A percentile compares a stretch with the other conserved stretches of the same genome.
Evolutionary conservation across 345 rosid species (phyloP).

Genomic region (Salix brachista): DNA sequence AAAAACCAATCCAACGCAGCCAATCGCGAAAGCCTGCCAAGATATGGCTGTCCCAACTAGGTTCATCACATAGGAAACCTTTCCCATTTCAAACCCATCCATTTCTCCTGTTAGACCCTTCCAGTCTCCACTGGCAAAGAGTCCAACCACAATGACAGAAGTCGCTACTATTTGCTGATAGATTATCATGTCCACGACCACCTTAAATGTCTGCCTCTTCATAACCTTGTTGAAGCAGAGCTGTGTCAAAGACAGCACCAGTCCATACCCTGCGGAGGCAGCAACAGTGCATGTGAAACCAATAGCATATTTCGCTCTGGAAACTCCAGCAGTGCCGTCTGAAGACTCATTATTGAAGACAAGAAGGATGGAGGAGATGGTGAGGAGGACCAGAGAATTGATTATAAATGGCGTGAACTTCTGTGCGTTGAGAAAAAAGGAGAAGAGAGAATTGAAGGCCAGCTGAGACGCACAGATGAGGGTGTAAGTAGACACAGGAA

Average conservation of each 20-base stretch:
- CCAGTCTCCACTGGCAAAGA: conserved; percentile 60
- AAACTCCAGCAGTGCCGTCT: conserved; percentile 1
- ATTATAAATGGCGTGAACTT: conserved; percentile 46
- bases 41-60: conserved; percentile 38
- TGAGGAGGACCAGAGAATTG: conserved; percentile 34
- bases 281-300: conserved; percentile 49
- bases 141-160: conserved; percentile 31
- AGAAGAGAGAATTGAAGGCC: conserved; percentile 35
- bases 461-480: conserved; percentile 46
- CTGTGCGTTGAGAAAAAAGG: conserved; percentile 37
- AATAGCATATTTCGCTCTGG: conserved; percentile 17
- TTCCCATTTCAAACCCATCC: conserved; percentile 42
- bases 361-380: conserved; percentile 34
- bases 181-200: conserved; percentile 38
- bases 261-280: conserved; percentile 46
- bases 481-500: conserved; percentile 41
- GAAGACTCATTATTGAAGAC: conserved; percentile 30
- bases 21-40: conserved; percentile 47
- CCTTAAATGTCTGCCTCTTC: conserved; percentile 31
- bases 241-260: conserved; percentile 39
- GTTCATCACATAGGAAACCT: conserved; percentile 41
- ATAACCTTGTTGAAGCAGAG: conserved; percentile 37
- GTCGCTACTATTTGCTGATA: conserved; percentile 40
- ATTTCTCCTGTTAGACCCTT: conserved; percentile 36
- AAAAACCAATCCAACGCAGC: conserved; percentile 46